A percentile compares a stretch with the other conserved stretches of the same genome.
phyloP scores from a whole-genome alignment of 345 rosid genomes.

The Acer saccharum region DNA sequence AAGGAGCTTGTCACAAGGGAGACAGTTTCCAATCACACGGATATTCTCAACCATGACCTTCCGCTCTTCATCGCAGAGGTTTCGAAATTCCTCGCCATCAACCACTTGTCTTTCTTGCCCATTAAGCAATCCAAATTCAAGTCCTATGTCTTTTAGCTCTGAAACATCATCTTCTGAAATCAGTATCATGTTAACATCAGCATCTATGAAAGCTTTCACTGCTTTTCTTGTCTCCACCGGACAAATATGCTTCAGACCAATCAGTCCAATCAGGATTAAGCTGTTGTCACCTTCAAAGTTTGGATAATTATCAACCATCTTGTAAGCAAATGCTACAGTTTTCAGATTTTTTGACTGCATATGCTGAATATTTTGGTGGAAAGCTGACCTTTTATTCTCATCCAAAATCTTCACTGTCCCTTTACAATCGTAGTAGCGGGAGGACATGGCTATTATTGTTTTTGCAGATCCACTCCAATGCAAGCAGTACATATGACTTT shows the following conservation, averaged over 20 bases:
- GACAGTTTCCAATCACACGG: neutral
- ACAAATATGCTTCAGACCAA: slow-evolving; percentile 7
- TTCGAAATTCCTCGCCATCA: slow-evolving; percentile 10
- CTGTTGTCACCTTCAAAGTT: neutral
- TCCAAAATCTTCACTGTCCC: neutral
- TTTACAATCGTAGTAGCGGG: neutral
- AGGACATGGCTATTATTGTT: neutral
- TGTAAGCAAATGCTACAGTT: slow-evolving; percentile 20
- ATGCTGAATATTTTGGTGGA: neutral
- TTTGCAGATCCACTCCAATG: slow-evolving; percentile 18
- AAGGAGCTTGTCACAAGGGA: neutral
- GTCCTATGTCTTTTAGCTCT: neutral
- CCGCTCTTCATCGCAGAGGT: neutral
- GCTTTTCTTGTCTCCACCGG: neutral
- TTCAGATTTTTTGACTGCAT: slow-evolving; percentile 1
- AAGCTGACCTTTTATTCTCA: neutral
- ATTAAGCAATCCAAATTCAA: neutral
- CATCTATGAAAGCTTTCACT: neutral
- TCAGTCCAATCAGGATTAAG: slow-evolving; percentile 11
- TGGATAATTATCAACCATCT: neutral
- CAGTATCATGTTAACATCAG: slow-evolving; percentile 9
- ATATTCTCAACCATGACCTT: slow-evolving; percentile 2
- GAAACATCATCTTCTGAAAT: slow-evolving; percentile 10
- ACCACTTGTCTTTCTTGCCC: neutral
- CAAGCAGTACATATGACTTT: neutral